Evolutionary conservation across 805 yeast species (phyloP).

Genomic region (Ogataea nakhonphanomensis): DNA sequence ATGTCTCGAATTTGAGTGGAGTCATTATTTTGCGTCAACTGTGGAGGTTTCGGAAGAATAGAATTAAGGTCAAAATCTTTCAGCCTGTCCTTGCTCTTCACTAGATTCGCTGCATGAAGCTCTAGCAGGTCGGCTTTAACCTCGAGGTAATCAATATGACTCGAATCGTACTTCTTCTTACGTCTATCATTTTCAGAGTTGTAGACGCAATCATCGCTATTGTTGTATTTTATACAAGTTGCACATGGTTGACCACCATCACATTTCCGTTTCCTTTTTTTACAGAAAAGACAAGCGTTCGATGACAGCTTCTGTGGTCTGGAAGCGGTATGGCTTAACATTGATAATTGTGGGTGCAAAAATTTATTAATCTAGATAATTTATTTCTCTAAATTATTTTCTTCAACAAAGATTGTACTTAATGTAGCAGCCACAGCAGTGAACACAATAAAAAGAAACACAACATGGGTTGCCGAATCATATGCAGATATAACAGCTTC

Average conservation of each 20-base stretch:
- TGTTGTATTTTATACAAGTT: slow-evolving; percentile 20
- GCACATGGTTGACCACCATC: slow-evolving; percentile 27
- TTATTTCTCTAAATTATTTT: slow-evolving; percentile 12
- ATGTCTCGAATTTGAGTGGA: slow-evolving; percentile 1
- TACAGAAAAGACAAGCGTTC: slow-evolving; percentile 12
- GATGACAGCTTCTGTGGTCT: slow-evolving; percentile 4
- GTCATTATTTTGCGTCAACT: slow-evolving; percentile 14
- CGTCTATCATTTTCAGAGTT: slow-evolving; percentile 25
- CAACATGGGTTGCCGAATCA: slow-evolving; percentile 47
- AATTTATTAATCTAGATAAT: background rate
- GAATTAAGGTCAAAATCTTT: slow-evolving; percentile 9
- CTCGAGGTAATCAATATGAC: slow-evolving; percentile 32
- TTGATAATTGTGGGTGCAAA: background rate
- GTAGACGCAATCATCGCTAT: slow-evolving; percentile 25
- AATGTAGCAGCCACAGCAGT: slow-evolving; percentile 18
- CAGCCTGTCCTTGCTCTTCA: slow-evolving; percentile 21
- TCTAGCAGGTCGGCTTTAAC: slow-evolving; percentile 28
- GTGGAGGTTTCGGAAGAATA: slow-evolving; percentile 14
- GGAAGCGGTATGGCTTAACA: background rate
- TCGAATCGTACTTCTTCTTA: slow-evolving; percentile 32
- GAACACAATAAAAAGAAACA: slow-evolving; percentile 41
- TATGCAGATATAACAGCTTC: slow-evolving; percentile 47
- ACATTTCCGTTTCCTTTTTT: slow-evolving; percentile 25
- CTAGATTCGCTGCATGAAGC: slow-evolving; percentile 26
- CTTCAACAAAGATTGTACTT: slow-evolving; percentile 13